Conservation (phyloP, 2,329 filamentous ascomycete species). For the Apiospora pterosperma region DNA sequence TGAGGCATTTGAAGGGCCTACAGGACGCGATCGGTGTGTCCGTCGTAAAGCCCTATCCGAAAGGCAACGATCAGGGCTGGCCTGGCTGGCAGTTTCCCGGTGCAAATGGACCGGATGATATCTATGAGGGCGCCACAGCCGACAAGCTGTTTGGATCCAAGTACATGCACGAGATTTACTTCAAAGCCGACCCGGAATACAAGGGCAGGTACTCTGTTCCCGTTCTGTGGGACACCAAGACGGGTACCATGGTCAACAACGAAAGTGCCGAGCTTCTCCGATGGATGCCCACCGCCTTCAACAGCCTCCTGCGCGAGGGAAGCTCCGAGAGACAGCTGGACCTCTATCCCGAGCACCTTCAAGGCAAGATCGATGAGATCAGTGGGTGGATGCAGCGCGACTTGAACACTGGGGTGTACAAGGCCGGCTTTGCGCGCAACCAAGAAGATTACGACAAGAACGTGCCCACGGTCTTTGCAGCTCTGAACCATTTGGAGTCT, state of each 20-base stretch:
- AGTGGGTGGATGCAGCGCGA: slow-evolving; percentile 51
- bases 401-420: slow-evolving; percentile 60
- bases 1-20: slow-evolving; percentile 56
- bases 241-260: slow-evolving; percentile 55
- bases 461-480: slow-evolving; percentile 52
- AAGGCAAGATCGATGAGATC: slow-evolving; percentile 47
- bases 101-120: slow-evolving; percentile 32
- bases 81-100: slow-evolving; percentile 59
- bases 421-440: slow-evolving; percentile 53
- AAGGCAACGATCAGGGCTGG: slow-evolving; percentile 61
- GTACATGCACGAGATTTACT: slow-evolving; percentile 61
- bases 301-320: slow-evolving; percentile 40
- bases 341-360: slow-evolving; percentile 50
- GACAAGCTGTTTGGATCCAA: slow-evolving; percentile 57
- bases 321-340: slow-evolving; percentile 34
- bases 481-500: slow-evolving; percentile 57
- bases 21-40: slow-evolving; percentile 51
- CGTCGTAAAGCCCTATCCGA: slow-evolving; percentile 63
- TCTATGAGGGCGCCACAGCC: slow-evolving; percentile 57
- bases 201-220: slow-evolving; percentile 60
- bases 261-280: slow-evolving; percentile 57
- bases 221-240: slow-evolving; percentile 58
- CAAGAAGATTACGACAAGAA: slow-evolving; percentile 55
- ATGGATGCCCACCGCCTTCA: slow-evolving; percentile 55
- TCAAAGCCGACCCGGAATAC: slow-evolving; percentile 57